A percentile compares a stretch with the other conserved stretches of the same genome.
Evolutionary conservation across 805 yeast species (phyloP).

Genomic region (Nakazawaea populi): DNA sequence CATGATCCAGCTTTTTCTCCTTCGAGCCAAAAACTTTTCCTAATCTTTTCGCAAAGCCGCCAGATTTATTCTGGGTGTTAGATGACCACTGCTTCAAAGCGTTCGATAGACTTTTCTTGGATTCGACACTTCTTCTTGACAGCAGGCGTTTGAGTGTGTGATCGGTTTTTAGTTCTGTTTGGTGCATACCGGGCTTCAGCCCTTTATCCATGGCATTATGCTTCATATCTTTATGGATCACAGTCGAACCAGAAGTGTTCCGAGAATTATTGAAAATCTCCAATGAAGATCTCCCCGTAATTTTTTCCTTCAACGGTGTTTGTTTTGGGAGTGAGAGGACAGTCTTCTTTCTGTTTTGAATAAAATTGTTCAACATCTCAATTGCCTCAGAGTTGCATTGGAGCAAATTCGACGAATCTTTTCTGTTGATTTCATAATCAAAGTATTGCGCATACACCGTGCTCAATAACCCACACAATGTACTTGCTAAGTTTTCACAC

Average conservation of each 20-base stretch:
- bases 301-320: not conserved
- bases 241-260: constrained; percentile 6
- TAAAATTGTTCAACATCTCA: not conserved
- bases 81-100: constrained; percentile 1
- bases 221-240: not conserved
- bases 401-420: not conserved
- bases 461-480: constrained; percentile 1
- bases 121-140: constrained; percentile 3
- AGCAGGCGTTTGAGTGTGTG: not conserved
- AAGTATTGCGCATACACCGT: constrained; percentile 1
- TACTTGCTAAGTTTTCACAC: constrained; percentile 10
- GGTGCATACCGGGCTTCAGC: not conserved
- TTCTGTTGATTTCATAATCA: not conserved
- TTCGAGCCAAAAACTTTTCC: constrained; percentile 2
- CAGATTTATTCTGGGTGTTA: constrained; percentile 2
- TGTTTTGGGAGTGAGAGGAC: not conserved
- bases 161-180: not conserved
- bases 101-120: constrained; percentile 3
- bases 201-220: not conserved
- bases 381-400: not conserved
- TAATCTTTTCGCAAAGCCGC: not conserved
- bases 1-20: not conserved
- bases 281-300: not conserved
- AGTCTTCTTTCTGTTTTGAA: not conserved
- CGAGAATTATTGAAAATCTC: constrained; percentile 1